phyloP scores from a whole-genome alignment of 106 monocot species.

The Amphibolis antarctica region DNA sequence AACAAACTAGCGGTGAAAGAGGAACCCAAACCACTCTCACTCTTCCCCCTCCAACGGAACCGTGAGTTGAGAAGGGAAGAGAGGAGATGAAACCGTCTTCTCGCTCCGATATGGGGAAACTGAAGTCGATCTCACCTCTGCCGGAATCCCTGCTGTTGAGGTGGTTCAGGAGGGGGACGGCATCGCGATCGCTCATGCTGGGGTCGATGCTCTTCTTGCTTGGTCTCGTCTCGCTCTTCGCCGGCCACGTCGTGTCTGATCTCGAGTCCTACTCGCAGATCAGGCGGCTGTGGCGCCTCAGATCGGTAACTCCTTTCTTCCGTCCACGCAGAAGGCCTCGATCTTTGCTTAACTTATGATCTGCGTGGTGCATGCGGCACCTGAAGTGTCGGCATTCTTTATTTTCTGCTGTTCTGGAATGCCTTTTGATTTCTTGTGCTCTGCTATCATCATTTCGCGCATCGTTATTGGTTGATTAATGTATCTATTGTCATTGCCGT shows the following conservation, averaged over 20 bases:
- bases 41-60: no score
- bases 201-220: slow-evolving; percentile 61
- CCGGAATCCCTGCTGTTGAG: neutral
- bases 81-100: no score
- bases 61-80: no score
- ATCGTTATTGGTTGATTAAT: no score
- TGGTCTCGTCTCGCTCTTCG: slow-evolving; percentile 70
- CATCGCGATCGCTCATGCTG: slow-evolving; percentile 32
- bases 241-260: slow-evolving; percentile 63
- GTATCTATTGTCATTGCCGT: no score
- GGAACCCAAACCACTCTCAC: no score
- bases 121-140: neutral
- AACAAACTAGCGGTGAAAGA: no score
- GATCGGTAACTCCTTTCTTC: slow-evolving; percentile 23
- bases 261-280: slow-evolving; percentile 65
- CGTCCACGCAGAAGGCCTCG: neutral
- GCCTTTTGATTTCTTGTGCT: no score
- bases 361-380: neutral
- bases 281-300: slow-evolving; percentile 28
- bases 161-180: slow-evolving; percentile 6
- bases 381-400: neutral
- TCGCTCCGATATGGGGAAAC: neutral
- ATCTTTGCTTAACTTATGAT: neutral
- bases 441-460: no score
- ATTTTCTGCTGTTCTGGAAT: neutral